Percentiles rank a stretch among this genome's conserved stretches.
Evolutionary conservation across 2,329 filamentous ascomycete genomes (phyloP).

Genomic region (Ceratocystis cacaofunesta): DNA sequence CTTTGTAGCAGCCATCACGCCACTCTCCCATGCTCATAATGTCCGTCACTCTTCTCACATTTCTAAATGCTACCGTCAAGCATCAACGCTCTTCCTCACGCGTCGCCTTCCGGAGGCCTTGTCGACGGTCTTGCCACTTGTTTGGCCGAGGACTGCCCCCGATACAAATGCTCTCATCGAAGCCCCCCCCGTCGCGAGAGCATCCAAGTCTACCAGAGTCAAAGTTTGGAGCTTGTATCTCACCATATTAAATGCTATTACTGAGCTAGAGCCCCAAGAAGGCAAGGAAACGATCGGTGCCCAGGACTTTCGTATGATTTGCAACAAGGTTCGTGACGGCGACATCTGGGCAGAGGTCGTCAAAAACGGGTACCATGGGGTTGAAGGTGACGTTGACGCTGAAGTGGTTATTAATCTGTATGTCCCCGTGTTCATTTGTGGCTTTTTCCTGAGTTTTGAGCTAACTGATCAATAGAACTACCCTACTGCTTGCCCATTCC

Average conservation of each 20-base stretch:
- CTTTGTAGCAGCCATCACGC: slow-evolving; percentile 53
- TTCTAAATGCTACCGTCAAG: slow-evolving; percentile 86
- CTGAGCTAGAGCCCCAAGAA: slow-evolving; percentile 79
- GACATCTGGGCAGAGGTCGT: slow-evolving; percentile 92
- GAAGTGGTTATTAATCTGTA: slow-evolving; percentile 86
- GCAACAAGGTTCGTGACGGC: slow-evolving; percentile 73
- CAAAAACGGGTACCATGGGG: slow-evolving; percentile 69
- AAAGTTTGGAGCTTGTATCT: slow-evolving; percentile 98
- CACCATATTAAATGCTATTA: slow-evolving; percentile 77
- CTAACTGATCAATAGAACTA: slow-evolving; percentile 44
- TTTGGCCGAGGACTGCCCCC: slow-evolving; percentile 43
- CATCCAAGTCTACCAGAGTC: slow-evolving; percentile 68
- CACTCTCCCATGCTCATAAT: slow-evolving; percentile 41
- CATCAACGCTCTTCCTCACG: slow-evolving; percentile 86
- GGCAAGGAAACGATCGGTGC: slow-evolving; percentile 79
- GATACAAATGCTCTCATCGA: slow-evolving; percentile 33
- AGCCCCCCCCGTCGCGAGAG: slow-evolving; percentile 60
- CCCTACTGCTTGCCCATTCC: slow-evolving; percentile 79
- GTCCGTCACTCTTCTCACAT: slow-evolving; percentile 56
- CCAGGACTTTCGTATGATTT: slow-evolving; percentile 69
- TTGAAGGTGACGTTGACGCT: slow-evolving; percentile 80
- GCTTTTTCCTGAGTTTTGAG: not conserved
- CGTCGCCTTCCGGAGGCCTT: slow-evolving; percentile 82
- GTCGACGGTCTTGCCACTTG: slow-evolving; percentile 68
- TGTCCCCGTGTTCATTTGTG: slow-evolving; percentile 23